Percentiles rank a stretch among this genome's conserved stretches.
Conservation (phyloP, 352 stramenopile genomes). For the Globisporangium orthogonon region DNA sequence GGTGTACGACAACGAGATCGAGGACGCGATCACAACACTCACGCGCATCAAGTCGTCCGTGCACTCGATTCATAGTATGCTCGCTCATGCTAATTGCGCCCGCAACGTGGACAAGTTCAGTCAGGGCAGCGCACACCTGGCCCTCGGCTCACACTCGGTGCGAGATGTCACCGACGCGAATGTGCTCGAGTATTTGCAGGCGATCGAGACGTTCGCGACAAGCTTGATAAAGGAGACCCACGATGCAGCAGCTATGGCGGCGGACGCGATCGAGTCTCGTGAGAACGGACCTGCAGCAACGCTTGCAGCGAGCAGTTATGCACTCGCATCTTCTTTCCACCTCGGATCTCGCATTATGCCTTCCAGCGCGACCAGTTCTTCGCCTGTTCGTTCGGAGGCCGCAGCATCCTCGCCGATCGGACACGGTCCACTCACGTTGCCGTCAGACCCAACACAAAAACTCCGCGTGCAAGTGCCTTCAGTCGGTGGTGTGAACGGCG, state of each 20-base stretch:
- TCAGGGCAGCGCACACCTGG: slow-evolving; percentile 15
- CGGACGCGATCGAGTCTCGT: neutral
- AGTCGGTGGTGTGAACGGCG: slow-evolving; percentile 46
- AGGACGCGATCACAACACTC: slow-evolving; percentile 47
- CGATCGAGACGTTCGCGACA: slow-evolving; percentile 66
- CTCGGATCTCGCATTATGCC: neutral
- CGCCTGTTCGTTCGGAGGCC: neutral
- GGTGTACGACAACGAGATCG: slow-evolving; percentile 46
- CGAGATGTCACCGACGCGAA: slow-evolving; percentile 54
- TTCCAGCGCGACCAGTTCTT: neutral
- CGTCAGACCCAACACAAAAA: slow-evolving; percentile 46
- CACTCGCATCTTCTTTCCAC: neutral
- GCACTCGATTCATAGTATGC: slow-evolving; percentile 68
- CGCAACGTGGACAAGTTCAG: slow-evolving; percentile 31
- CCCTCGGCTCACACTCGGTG: slow-evolving; percentile 22
- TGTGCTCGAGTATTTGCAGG: slow-evolving; percentile 71
- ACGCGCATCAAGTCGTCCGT: slow-evolving; percentile 58
- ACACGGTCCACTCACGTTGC: slow-evolving; percentile 39
- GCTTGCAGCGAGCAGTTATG: neutral
- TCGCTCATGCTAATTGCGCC: slow-evolving; percentile 46
- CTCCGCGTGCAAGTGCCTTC: slow-evolving; percentile 52
- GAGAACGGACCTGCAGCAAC: neutral
- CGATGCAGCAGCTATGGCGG: slow-evolving; percentile 6
- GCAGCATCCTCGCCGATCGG: slow-evolving; percentile 26
- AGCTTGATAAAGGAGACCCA: slow-evolving; percentile 47